Percentiles rank a stretch among this genome's conserved stretches.
These are phyloP conservation scores for Penstemon barbatus DNA, from an alignment of 257 asterid species.

Conservation along the genomic window DNA sequence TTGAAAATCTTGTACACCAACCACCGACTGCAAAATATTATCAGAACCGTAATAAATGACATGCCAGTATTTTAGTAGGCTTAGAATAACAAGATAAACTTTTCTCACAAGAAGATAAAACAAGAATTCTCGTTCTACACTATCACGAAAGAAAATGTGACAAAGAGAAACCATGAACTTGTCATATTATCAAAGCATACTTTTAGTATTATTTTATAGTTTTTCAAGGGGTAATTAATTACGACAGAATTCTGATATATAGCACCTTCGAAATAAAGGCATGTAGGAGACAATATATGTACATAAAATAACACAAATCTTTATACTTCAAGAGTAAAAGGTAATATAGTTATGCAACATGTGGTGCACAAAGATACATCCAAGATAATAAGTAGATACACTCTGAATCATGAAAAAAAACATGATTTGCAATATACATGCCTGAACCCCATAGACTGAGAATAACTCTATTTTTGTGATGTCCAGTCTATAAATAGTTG, in stretches of 20 bases:
- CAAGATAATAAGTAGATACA: conserved; percentile 8
- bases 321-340: too few species aligned
- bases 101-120: not conserved
- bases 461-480: conserved; percentile 58
- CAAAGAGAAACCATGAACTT: conserved; percentile 10
- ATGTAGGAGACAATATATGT: not conserved
- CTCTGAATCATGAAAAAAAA: conserved; percentile 15
- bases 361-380: not conserved
- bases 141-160: not conserved
- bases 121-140: not conserved
- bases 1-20: conserved; percentile 63
- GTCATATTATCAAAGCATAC: not conserved
- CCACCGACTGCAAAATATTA: conserved; percentile 52
- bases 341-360: not conserved
- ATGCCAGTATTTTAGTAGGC: conserved; percentile 9
- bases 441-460: conserved; percentile 81
- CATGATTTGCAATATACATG: conserved; percentile 36
- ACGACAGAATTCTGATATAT: not conserved
- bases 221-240: not conserved
- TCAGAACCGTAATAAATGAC: conserved; percentile 9
- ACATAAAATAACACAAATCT: not conserved
- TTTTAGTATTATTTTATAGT: not conserved
- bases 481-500: conserved; percentile 73
- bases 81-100: conserved; percentile 7
- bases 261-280: not conserved